These are phyloP conservation scores for Pisolithus albus DNA, from an alignment of 768 basidiomycete genomes.

Conservation along the genomic window DNA sequence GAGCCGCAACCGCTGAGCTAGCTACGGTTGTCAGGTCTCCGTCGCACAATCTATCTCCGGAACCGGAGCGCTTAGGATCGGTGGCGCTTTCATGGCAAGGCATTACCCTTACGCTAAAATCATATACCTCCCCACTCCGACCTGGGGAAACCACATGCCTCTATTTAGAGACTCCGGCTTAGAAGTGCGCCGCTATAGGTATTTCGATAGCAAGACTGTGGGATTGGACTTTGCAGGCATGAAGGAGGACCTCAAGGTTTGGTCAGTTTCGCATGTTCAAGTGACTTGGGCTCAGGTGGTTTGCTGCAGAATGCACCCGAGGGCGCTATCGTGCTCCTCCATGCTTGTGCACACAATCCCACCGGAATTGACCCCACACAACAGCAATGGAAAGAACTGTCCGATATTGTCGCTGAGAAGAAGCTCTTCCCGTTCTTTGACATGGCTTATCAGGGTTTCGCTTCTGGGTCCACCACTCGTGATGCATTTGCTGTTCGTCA, in stretches of 20 bases:
- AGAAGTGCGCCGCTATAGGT: slow-evolving; percentile 87
- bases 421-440: slow-evolving; percentile 97
- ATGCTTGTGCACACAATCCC: slow-evolving; percentile 99
- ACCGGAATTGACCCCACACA: slow-evolving; percentile 93
- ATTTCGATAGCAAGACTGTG: slow-evolving; percentile 89
- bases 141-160: slow-evolving; percentile 96
- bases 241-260: slow-evolving; percentile 77
- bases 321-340: slow-evolving; percentile 79
- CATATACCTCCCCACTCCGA: slow-evolving; percentile 88
- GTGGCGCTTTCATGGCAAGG: slow-evolving; percentile 83
- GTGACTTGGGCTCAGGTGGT: slow-evolving; percentile 2
- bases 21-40: slow-evolving; percentile 48
- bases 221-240: slow-evolving; percentile 90
- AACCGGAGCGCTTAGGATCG: slow-evolving; percentile 94
- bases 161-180: slow-evolving; percentile 93
- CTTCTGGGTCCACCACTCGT: slow-evolving; percentile 82
- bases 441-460: slow-evolving; percentile 99
- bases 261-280: slow-evolving; percentile 15
- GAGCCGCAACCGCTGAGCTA: slow-evolving; percentile 3
- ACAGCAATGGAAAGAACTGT: slow-evolving; percentile 89
- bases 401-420: slow-evolving; percentile 80
- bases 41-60: slow-evolving; percentile 95
- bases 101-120: slow-evolving; percentile 82
- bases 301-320: slow-evolving; percentile 55
- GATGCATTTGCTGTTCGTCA: slow-evolving; percentile 95